Evolutionary conservation across 257 asterid species (phyloP), one percentile per base, ranked within the genome.

Genomic region (Perilla frutescens): DNA sequence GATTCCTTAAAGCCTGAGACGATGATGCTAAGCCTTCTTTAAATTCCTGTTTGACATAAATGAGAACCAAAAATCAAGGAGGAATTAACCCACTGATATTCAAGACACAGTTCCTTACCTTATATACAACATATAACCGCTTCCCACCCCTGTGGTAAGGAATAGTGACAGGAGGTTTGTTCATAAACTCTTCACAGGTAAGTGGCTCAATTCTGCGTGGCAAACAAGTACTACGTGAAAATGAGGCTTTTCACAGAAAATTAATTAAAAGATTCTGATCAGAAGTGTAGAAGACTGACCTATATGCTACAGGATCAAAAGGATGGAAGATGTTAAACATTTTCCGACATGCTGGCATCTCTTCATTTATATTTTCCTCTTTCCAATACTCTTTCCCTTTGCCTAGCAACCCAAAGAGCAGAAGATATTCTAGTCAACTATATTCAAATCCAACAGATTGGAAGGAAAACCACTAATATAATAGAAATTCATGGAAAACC

Each of bases 101-200:
- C 12, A 32, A 58, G 81, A 58, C 62, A 34, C 62, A 47, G 60
- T 54, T 73, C 55, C 76, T 77, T 71, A 90, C 98, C 91, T 92
- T 97, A 81, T 77, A 84, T 57, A 87, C 92, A 78, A 91, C 82
- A 77, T 94, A 87, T 40, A 94, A 82, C 78, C 99, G 87, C 84
- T 94, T 94, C 78, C 98, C 98, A 12, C 99, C 99, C 85, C 96
- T 87, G 84, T 94, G 98, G 77, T 91, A 94, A 66, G 99, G 99
- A 77, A 94, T 80, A 71, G 86, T 85, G 73, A 88, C 91, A 3
- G 98, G 98, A 61, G 93, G 96, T 70, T 77, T 88, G 66, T 77
- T 84, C 34, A 84, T 45, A 80, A 79, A 82, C 59, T 94, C 99
- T 81, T 94, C 92, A 77, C 96, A 91, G 75, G 89, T 71, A 41